Percentiles rank a stretch among this genome's conserved stretches.
Conservation (phyloP, 495 filamentous ascomycete species). For the Astrothelium macrocarpum region DNA sequence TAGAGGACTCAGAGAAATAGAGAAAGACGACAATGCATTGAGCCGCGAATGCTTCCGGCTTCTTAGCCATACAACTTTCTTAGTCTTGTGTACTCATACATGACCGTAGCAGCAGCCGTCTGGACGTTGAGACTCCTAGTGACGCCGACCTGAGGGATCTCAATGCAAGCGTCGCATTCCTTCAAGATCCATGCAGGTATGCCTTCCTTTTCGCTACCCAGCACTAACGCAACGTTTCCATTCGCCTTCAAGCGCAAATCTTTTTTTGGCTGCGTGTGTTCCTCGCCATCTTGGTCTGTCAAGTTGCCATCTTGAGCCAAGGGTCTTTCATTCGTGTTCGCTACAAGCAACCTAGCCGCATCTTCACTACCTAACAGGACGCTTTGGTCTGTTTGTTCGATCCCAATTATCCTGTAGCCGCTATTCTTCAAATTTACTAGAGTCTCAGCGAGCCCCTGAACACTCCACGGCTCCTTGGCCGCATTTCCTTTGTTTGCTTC, state of each 20-base stretch:
- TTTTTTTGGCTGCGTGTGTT: neutral
- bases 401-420: slow-evolving; percentile 37
- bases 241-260: slow-evolving; percentile 1
- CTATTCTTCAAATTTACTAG: slow-evolving; percentile 25
- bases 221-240: slow-evolving; percentile 32
- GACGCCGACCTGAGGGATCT: slow-evolving; percentile 39
- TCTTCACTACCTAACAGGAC: slow-evolving; percentile 28
- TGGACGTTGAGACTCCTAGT: slow-evolving; percentile 46
- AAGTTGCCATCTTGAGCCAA: neutral
- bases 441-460: slow-evolving; percentile 22
- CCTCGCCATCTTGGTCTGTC: neutral
- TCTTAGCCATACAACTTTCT: neutral
- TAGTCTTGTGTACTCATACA: slow-evolving; percentile 36
- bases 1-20: no score
- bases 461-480: slow-evolving; percentile 5
- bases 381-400: slow-evolving; percentile 43
- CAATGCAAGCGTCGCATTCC: slow-evolving; percentile 39
- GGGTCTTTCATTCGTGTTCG: neutral
- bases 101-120: slow-evolving; percentile 39
- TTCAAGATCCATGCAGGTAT: slow-evolving; percentile 36
- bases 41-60: no score
- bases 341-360: neutral
- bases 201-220: slow-evolving; percentile 41
- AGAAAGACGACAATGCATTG: no score
- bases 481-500: neutral